Conservation (phyloP, 2,329 filamentous ascomycete genomes). For the Paecilomyces dactylethromorphus region DNA sequence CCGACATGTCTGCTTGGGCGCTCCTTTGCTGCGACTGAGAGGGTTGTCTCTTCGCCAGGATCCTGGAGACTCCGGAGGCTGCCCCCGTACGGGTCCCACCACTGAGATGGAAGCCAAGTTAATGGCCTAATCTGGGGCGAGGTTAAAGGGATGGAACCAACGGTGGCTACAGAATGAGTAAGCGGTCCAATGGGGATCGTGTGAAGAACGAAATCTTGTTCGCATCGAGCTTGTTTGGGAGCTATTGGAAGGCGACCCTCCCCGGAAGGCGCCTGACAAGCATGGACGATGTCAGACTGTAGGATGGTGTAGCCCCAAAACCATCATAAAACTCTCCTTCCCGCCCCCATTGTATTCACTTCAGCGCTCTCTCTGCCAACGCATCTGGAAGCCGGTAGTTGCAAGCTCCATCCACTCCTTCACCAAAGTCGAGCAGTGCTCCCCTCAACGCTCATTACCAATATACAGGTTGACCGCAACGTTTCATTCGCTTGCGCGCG, state of each 20-base stretch:
- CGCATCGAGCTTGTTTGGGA: not conserved
- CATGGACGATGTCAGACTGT: slow-evolving; percentile 3
- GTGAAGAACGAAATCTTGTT: not conserved
- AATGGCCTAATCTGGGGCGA: not conserved
- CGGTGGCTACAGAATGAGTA: not conserved
- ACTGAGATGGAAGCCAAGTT: not conserved
- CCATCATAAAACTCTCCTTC: not conserved
- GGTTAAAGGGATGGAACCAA: not conserved
- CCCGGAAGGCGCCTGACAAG: not conserved
- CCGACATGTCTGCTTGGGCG: not conserved
- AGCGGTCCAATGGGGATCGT: not conserved
- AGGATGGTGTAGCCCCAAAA: not conserved
- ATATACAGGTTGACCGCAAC: slow-evolving; percentile 1
- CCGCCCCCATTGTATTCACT: not conserved
- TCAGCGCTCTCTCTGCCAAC: not conserved
- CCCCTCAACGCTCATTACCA: slow-evolving; percentile 3
- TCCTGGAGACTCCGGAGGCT: not conserved
- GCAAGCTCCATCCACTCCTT: not conserved
- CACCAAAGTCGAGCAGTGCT: slow-evolving; percentile 6
- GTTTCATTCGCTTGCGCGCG: slow-evolving; percentile 9
- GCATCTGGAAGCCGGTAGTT: not conserved
- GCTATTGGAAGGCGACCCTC: not conserved
- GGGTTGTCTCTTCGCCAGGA: not conserved
- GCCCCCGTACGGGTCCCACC: not conserved
- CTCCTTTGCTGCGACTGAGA: not conserved